Conservation (phyloP, 805 yeast species). For the Wickerhamiella allomyrinae region DNA sequence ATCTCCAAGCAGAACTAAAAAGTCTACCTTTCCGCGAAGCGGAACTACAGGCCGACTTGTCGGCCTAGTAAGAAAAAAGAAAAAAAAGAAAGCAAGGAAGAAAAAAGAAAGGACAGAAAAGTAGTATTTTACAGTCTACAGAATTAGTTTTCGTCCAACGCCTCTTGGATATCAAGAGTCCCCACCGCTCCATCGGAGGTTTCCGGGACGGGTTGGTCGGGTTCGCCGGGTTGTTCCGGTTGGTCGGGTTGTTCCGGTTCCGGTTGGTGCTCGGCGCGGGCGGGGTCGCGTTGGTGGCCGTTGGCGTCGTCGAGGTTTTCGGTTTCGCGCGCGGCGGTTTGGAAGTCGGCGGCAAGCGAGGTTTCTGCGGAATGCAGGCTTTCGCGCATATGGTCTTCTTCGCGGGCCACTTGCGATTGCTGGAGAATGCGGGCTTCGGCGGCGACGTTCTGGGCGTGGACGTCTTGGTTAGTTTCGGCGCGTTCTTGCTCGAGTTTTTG, state of each 20-base stretch:
- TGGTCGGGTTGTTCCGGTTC: background rate
- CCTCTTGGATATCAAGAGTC: too few species aligned
- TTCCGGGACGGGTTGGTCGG: too few species aligned
- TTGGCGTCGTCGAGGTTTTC: background rate
- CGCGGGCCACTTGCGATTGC: constrained; percentile 19
- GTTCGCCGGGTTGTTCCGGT: too few species aligned
- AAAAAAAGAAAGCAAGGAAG: too few species aligned
- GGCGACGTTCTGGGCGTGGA: background rate
- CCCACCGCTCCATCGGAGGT: too few species aligned
- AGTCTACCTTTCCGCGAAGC: too few species aligned
- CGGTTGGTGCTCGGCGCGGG: background rate
- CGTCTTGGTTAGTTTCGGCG: background rate
- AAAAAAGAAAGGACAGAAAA: too few species aligned
- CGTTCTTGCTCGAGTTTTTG: background rate
- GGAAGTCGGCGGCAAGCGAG: background rate
- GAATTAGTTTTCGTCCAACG: too few species aligned
- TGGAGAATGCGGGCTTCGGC: background rate
- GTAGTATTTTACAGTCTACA: too few species aligned
- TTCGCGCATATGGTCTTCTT: constrained; percentile 23
- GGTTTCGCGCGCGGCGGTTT: background rate
- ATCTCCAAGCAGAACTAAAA: too few species aligned
- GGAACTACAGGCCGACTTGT: too few species aligned
- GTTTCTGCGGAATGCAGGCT: constrained; percentile 17
- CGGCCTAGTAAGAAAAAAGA: too few species aligned
- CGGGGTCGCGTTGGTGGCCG: background rate